Evolutionary conservation across 495 filamentous ascomycete genomes (phyloP).

Genomic region (Penicillium subrubescens): DNA sequence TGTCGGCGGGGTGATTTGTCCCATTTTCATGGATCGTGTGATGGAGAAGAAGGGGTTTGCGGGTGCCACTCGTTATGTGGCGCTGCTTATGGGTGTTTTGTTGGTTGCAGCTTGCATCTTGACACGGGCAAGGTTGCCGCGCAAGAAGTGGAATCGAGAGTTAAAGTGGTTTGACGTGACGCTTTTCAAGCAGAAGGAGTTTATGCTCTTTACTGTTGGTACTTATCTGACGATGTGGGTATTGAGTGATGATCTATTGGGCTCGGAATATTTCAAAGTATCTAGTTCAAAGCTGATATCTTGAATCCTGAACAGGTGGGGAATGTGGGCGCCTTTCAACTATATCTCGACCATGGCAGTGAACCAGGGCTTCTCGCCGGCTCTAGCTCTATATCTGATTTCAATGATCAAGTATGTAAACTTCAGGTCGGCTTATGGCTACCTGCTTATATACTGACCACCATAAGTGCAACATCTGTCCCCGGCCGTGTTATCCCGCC

Average conservation of each 20-base stretch:
- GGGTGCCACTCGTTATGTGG: too few species aligned
- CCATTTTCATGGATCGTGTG: too few species aligned
- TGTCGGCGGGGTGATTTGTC: too few species aligned
- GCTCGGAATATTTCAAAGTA: not conserved
- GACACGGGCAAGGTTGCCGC: not conserved
- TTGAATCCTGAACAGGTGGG: slow-evolving; percentile 25
- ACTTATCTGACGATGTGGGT: slow-evolving; percentile 28
- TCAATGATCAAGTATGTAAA: slow-evolving; percentile 30
- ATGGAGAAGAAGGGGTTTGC: too few species aligned
- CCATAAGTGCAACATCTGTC: not conserved
- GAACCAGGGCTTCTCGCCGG: slow-evolving; percentile 20
- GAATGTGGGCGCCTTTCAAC: slow-evolving; percentile 35
- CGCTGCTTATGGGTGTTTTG: too few species aligned
- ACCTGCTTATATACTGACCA: not conserved
- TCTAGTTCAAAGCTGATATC: not conserved
- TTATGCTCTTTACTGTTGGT: slow-evolving; percentile 33
- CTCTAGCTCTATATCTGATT: slow-evolving; percentile 34
- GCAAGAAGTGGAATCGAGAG: slow-evolving; percentile 6
- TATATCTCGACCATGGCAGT: slow-evolving; percentile 29
- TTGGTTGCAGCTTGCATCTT: too few species aligned
- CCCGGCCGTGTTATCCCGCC: not conserved
- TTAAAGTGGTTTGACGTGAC: slow-evolving; percentile 5
- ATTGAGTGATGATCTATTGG: not conserved
- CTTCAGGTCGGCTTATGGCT: not conserved
- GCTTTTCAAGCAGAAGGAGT: slow-evolving; percentile 15